These are phyloP conservation scores for Nitzschia sp. DNA, from an alignment of 108 stramenopile genomes.

Conservation along the genomic window DNA sequence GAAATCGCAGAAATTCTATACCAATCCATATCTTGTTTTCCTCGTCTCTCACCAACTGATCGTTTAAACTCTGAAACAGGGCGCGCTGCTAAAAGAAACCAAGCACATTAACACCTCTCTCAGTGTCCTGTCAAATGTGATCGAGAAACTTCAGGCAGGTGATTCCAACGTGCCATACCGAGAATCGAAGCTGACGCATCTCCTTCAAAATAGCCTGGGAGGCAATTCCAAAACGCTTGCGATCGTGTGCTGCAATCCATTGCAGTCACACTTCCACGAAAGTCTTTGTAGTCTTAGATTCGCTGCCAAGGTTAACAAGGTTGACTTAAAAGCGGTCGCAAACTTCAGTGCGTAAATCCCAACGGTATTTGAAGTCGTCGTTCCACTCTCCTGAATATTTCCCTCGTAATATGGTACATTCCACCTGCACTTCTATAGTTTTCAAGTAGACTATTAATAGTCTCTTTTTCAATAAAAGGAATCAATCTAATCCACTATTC, in stretches of 20 bases:
- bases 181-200: conserved; percentile 91
- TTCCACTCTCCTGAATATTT: no score
- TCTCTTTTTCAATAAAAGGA: no score
- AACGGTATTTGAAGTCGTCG: no score
- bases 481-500: no score
- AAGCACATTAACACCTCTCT: conserved; percentile 88
- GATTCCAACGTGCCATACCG: conserved; percentile 87
- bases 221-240: conserved; percentile 91
- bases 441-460: no score
- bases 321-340: conserved; percentile 65
- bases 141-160: conserved; percentile 80
- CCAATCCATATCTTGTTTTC: not conserved
- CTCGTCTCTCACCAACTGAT: no score
- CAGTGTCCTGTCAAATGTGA: conserved; percentile 73
- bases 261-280: conserved; percentile 77
- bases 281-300: conserved; percentile 86
- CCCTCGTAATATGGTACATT: no score
- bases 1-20: no score
- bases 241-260: conserved; percentile 91
- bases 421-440: no score
- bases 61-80: conserved; percentile 21
- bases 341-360: conserved; percentile 32
- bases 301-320: conserved; percentile 82
- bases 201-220: conserved; percentile 80
- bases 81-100: conserved; percentile 78